phyloP scores from a whole-genome alignment of 2,329 filamentous ascomycete genomes.

The Aureobasidium sp. region DNA sequence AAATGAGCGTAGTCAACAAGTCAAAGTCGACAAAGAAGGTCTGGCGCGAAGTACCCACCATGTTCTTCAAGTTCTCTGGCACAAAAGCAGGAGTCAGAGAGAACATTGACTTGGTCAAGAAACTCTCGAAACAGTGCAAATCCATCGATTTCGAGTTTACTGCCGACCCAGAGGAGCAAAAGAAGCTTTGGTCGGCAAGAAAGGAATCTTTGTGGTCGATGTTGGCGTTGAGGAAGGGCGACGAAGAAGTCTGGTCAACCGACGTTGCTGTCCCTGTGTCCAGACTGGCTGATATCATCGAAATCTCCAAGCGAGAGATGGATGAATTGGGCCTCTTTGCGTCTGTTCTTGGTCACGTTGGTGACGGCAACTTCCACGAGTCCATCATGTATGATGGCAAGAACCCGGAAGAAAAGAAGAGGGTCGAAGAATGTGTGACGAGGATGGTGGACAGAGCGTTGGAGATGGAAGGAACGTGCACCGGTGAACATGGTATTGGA shows the following conservation, averaged over 20 bases:
- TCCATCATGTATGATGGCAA: constrained; percentile 79
- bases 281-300: constrained; percentile 57
- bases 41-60: constrained; percentile 69
- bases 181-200: constrained; percentile 53
- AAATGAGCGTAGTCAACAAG: constrained; percentile 76
- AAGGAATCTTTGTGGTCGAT: constrained; percentile 58
- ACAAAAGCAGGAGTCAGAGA: constrained; percentile 70
- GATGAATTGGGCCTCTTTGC: constrained; percentile 80
- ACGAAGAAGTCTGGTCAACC: constrained; percentile 54
- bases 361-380: constrained; percentile 92
- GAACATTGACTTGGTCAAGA: constrained; percentile 62
- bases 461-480: constrained; percentile 91
- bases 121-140: constrained; percentile 57
- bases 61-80: constrained; percentile 58
- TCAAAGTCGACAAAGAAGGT: constrained; percentile 62
- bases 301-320: constrained; percentile 83
- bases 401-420: constrained; percentile 61
- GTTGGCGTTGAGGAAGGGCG: constrained; percentile 49
- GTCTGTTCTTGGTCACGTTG: constrained; percentile 81
- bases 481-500: constrained; percentile 80
- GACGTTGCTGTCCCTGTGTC: constrained; percentile 57
- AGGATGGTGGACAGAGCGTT: constrained; percentile 87
- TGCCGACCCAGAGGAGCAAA: constrained; percentile 45
- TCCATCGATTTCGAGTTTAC: constrained; percentile 51
- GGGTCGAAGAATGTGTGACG: constrained; percentile 74